Conservation (phyloP, 345 rosid genomes). For the Rhodomyrtus tomentosa region DNA sequence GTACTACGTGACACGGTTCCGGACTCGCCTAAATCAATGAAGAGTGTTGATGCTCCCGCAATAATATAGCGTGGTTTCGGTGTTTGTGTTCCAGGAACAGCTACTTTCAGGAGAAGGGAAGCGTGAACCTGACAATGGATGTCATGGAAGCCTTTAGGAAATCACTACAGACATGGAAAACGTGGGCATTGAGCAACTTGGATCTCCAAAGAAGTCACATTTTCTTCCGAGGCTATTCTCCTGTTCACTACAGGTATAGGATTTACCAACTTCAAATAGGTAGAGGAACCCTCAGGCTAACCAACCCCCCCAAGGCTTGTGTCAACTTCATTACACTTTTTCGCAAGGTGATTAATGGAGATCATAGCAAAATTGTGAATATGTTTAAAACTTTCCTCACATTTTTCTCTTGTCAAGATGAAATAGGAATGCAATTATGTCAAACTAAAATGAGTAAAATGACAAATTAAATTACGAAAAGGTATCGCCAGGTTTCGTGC, state of each 20-base stretch:
- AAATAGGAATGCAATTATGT: background rate
- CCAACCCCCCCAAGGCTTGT: too few species aligned
- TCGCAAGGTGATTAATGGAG: background rate
- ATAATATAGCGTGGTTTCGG: background rate
- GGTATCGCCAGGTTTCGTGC: background rate
- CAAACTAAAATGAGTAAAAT: background rate
- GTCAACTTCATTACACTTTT: background rate
- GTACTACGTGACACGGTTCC: conserved; percentile 11
- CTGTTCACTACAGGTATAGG: conserved; percentile 54
- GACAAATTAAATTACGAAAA: background rate
- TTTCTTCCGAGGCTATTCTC: conserved; percentile 62
- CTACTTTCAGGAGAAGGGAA: conserved; percentile 53
- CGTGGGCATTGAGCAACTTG: conserved; percentile 35
- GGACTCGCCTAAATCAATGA: background rate
- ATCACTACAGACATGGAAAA: conserved; percentile 48
- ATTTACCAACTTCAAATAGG: background rate
- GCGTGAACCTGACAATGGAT: conserved; percentile 37
- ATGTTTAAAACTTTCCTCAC: background rate
- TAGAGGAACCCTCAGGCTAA: background rate
- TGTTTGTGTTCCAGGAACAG: conserved; percentile 24
- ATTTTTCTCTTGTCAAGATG: background rate
- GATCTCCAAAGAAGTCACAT: conserved; percentile 34
- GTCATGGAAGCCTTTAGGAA: conserved; percentile 43
- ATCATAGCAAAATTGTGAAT: background rate
- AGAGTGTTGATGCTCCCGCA: background rate